A percentile compares a stretch with the other conserved stretches of the same genome.
Evolutionary conservation across 805 yeast species (phyloP).

Genomic region (Suhomyces faveliae): DNA sequence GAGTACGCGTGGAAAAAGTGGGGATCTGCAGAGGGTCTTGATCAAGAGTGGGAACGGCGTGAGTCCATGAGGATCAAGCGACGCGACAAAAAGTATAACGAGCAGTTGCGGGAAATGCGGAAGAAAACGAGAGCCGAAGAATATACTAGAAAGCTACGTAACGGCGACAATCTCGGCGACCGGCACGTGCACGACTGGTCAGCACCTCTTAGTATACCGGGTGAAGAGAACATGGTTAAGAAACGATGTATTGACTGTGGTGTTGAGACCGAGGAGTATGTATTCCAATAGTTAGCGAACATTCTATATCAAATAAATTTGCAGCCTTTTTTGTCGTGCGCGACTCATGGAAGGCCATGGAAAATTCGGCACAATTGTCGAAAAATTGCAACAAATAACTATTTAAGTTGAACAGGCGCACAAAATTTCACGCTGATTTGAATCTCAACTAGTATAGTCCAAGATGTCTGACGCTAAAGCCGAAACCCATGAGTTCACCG

Average conservation of each 20-base stretch:
- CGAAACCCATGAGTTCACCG: conserved; percentile 96
- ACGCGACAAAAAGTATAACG: conserved; percentile 74
- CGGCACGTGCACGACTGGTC: conserved; percentile 79
- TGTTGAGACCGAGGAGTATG: conserved; percentile 75
- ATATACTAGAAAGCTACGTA: conserved; percentile 66
- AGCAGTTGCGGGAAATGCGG: conserved; percentile 83
- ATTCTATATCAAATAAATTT: not conserved
- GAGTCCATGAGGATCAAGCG: conserved; percentile 70
- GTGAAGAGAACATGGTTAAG: conserved; percentile 36
- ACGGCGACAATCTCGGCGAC: conserved; percentile 51
- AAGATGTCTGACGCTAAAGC: conserved; percentile 53
- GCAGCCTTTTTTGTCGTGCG: conserved; percentile 9
- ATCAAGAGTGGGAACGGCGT: conserved; percentile 87
- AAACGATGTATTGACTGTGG: conserved; percentile 81
- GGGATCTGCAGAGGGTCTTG: conserved; percentile 88
- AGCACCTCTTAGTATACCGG: conserved; percentile 49
- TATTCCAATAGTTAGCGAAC: conserved; percentile 13
- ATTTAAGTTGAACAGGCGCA: conserved; percentile 2
- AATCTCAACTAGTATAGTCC: conserved; percentile 1
- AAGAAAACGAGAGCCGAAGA: conserved; percentile 91
- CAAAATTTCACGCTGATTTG: not conserved
- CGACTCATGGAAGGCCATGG: conserved; percentile 29
- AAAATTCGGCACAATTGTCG: conserved; percentile 24
- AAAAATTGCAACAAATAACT: conserved; percentile 16
- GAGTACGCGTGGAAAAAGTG: conserved; percentile 89